A percentile compares a stretch with the other conserved stretches of the same genome.
Evolutionary conservation across 495 filamentous ascomycete species (phyloP).

Genomic region (Platismatia glauca): DNA sequence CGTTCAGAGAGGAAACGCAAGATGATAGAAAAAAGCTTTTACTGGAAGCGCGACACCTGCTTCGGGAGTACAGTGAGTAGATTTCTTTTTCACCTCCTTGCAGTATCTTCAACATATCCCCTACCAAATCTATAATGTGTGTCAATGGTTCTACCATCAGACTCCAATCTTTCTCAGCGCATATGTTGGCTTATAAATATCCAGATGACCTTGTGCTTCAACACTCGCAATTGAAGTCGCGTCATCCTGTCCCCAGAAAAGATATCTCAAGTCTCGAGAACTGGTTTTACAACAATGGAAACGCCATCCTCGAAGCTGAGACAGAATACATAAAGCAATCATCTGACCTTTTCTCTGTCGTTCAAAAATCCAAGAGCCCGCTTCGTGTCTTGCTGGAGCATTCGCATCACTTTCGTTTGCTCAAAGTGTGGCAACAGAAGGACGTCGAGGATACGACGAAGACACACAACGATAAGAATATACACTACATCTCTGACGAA

Average conservation of each 20-base stretch:
- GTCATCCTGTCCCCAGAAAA: conserved; percentile 6
- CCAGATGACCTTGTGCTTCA: conserved; percentile 6
- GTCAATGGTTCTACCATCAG: no score
- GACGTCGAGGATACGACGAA: not conserved
- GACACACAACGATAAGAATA: not conserved
- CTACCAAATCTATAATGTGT: no score
- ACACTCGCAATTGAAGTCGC: conserved; percentile 1
- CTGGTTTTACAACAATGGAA: conserved; percentile 5
- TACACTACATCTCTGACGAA: conserved; percentile 4
- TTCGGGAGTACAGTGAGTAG: conserved; percentile 3
- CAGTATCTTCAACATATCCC: not conserved
- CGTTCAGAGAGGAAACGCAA: not conserved
- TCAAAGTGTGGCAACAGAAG: conserved; percentile 2
- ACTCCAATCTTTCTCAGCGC: no score
- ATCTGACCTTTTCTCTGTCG: conserved; percentile 6
- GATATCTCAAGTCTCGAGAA: conserved; percentile 9
- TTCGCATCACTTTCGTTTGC: conserved; percentile 1
- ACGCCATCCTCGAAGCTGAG: not conserved
- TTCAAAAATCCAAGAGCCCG: conserved; percentile 5
- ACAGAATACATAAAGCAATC: not conserved
- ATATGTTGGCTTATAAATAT: not conserved
- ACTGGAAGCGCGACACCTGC: not conserved
- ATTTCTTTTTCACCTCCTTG: not conserved
- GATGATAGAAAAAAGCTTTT: not conserved
- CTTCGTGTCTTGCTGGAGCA: conserved; percentile 9